These are phyloP conservation scores for Penicillium taxi DNA, from an alignment of 495 filamentous ascomycete species.

Conservation along the genomic window DNA sequence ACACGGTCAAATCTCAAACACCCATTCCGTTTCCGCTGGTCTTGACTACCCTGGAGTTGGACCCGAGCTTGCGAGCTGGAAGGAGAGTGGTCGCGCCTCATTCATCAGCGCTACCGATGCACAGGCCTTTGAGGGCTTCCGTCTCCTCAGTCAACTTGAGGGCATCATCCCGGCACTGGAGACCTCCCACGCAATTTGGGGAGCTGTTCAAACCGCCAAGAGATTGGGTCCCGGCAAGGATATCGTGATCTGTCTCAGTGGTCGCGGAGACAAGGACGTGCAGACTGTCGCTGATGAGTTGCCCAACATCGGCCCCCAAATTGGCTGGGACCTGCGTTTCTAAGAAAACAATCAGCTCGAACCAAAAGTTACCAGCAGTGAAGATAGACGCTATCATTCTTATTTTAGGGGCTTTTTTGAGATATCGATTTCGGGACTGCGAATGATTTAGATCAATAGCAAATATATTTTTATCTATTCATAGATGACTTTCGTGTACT, in stretches of 20 bases:
- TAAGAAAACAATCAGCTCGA: too few relatives aligned
- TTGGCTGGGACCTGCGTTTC: too few relatives aligned
- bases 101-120: constrained; percentile 91
- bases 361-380: too few relatives aligned
- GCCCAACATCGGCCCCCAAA: too few relatives aligned
- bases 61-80: constrained; percentile 82
- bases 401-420: too few relatives aligned
- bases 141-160: constrained; percentile 68
- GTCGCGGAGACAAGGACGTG: constrained; percentile 93
- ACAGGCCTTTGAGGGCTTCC: constrained; percentile 78
- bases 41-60: constrained; percentile 95
- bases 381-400: too few relatives aligned
- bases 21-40: constrained; percentile 88
- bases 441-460: too few relatives aligned
- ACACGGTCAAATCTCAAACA: constrained; percentile 84
- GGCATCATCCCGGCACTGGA: constrained; percentile 95
- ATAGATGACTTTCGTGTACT: too few relatives aligned
- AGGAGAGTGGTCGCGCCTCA: constrained; percentile 71
- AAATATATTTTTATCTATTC: too few relatives aligned
- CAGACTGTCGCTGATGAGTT: constrained; percentile 93
- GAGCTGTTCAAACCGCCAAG: constrained; percentile 83
- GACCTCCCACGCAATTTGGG: constrained; percentile 81
- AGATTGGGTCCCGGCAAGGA: constrained; percentile 78
- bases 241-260: constrained; percentile 82
- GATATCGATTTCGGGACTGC: too few relatives aligned